These are phyloP conservation scores for Breviolum minutum DNA, from an alignment of 73 alveolate genomes.

Conservation along the genomic window DNA sequence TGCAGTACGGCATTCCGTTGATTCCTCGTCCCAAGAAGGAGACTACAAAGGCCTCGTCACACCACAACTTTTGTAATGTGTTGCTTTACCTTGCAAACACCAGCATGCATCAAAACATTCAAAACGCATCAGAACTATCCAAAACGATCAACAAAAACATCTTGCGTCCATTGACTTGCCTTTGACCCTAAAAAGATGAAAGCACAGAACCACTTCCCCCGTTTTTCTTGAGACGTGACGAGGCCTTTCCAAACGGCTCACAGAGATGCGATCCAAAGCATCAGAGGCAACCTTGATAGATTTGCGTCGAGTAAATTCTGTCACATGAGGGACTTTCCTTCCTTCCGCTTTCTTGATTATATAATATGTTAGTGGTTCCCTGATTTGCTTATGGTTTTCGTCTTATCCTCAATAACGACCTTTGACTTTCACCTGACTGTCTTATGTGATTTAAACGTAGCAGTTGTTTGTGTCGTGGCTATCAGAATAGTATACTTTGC, in stretches of 20 bases:
- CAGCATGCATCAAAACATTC: not conserved
- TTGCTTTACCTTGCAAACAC: not conserved
- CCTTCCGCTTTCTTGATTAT: not conserved
- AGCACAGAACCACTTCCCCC: not conserved
- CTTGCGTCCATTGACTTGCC: no score
- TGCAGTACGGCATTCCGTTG: no score
- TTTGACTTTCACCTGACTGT: no score
- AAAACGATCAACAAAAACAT: not conserved
- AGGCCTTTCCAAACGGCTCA: conserved; percentile 8
- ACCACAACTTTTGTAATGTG: not conserved
- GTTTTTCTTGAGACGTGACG: not conserved
- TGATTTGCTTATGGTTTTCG: not conserved
- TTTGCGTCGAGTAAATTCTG: not conserved
- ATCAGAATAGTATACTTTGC: no score
- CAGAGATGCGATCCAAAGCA: not conserved
- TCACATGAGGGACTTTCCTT: no score
- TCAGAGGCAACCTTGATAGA: not conserved
- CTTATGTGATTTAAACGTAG: not conserved
- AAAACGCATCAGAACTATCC: not conserved
- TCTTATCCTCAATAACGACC: not conserved
- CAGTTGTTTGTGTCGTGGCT: no score
- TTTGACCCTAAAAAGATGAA: not conserved
- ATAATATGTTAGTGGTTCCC: not conserved
- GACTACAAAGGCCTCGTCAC: no score
- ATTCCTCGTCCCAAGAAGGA: no score